Evolutionary conservation across 192 early-diverging fungal genomes (phyloP), one percentile per base, ranked within the genome.

Genomic region (Pilobolus umbonatus): DNA sequence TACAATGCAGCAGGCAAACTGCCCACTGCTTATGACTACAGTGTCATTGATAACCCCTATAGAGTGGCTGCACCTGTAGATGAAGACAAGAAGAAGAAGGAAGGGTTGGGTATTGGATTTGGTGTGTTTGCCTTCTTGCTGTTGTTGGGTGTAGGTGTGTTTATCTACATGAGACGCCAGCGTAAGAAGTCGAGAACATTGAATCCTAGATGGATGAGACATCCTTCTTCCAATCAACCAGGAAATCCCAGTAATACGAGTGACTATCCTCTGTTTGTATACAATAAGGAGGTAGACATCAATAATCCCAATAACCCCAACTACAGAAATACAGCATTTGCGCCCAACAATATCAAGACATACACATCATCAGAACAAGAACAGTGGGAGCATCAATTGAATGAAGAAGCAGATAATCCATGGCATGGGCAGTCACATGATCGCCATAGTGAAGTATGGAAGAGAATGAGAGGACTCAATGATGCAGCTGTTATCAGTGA

Each of bases 281-380:
- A 61, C 44, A 35, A 55, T 14, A 44, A 52, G 9, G 38, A 61
- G 17, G 42, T 55, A 22, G 62, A 61, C 17, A 55, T 40, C 22
- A 43, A 48, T 19, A 45, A 47, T 29, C 34, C 29, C 28, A 39
- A 32, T n/a, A 31, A 54, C 2, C 51, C 30, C 17, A 38, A 34
- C 17, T 1, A 26, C 7, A 29, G 24, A 4, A 12, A 39, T 12
- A 50, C 22, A 7, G 40, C 42, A 32, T 54, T 54, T 38, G 52
- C 52, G 6, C 31, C 52, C 14, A 54, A 54, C 19, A 49, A 45
- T 22, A 29, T 61, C n/a, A 61, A 56, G 8, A 68, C 67, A 9
- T 68, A 68, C 21, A 45, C 67, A 17, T 55, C 67, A 32, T 57
- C 67, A 0, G 67, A 68, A 8, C 53, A 68, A 32, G 67, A 62